Percentiles rank a stretch among this genome's conserved stretches.
Evolutionary conservation across 345 rosid genomes (phyloP).

Genomic region (Geranium brycei): DNA sequence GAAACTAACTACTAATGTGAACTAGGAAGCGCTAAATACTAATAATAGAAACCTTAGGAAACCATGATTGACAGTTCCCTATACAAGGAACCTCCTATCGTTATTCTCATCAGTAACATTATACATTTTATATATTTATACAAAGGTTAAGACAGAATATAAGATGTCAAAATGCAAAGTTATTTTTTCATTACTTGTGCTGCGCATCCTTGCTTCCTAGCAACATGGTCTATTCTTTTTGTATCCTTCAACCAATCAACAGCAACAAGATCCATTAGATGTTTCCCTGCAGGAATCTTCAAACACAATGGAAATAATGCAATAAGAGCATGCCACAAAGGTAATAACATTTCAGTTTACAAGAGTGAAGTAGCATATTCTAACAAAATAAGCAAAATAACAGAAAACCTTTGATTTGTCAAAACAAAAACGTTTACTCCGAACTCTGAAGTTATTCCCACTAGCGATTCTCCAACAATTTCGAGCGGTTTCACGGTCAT

Average conservation of each 20-base stretch:
- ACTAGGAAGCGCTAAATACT: too few relatives aligned
- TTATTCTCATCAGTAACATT: too few relatives aligned
- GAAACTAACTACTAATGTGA: too few relatives aligned
- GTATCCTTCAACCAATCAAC: conserved; percentile 98
- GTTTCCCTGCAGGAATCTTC: conserved; percentile 93
- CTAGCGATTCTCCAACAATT: conserved; percentile 83
- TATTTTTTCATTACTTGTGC: conserved; percentile 49
- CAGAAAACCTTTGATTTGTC: conserved; percentile 70
- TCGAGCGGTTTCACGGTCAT: conserved; percentile 77
- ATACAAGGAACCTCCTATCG: too few relatives aligned
- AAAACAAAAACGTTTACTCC: conserved; percentile 75
- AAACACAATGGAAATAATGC: conserved; percentile 11
- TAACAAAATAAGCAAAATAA: conserved; percentile 10
- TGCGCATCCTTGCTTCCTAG: conserved; percentile 85
- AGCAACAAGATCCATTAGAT: conserved; percentile 94
- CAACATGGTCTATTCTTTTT: conserved; percentile 94
- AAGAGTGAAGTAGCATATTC: neutral
- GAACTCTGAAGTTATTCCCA: conserved; percentile 88
- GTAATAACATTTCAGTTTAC: conserved; percentile 1
- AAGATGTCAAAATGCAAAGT: neutral
- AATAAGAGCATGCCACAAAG: conserved; percentile 5
- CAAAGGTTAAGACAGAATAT: neutral
- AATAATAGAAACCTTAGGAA: too few relatives aligned
- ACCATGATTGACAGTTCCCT: too few relatives aligned
- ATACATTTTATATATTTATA: too few relatives aligned